Evolutionary conservation across 2,329 filamentous ascomycete species (phyloP).

Genomic region (Colletotrichum sp.): DNA sequence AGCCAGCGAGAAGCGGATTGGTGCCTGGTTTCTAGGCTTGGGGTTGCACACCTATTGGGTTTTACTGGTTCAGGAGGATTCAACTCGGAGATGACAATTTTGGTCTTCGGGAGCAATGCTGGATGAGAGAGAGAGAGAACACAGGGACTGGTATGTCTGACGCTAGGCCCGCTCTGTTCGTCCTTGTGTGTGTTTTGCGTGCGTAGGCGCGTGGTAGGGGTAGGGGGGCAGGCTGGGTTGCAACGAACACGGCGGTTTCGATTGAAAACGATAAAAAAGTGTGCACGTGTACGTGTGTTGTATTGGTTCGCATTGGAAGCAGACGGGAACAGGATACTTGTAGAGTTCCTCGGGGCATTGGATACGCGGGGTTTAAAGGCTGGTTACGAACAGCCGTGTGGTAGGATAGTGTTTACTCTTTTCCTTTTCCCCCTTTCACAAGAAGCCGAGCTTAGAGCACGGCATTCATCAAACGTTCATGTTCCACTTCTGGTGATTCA

Average conservation of each 20-base stretch:
- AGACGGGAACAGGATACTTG: background rate
- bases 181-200: background rate
- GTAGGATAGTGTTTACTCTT: conserved; percentile 16
- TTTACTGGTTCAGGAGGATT: background rate
- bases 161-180: background rate
- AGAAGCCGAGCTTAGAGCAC: background rate
- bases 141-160: background rate
- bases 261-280: background rate
- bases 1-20: background rate
- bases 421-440: background rate
- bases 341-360: background rate
- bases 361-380: background rate
- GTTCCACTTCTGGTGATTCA: background rate
- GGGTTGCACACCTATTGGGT: background rate
- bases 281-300: background rate
- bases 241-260: background rate
- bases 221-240: background rate
- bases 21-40: background rate
- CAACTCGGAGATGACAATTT: background rate
- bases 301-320: background rate
- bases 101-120: background rate
- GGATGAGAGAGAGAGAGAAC: background rate
- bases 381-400: background rate
- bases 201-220: background rate
- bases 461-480: background rate